Evolutionary conservation across 2,329 filamentous ascomycete genomes (phyloP).

Genomic region (Escovopsis sp.): DNA sequence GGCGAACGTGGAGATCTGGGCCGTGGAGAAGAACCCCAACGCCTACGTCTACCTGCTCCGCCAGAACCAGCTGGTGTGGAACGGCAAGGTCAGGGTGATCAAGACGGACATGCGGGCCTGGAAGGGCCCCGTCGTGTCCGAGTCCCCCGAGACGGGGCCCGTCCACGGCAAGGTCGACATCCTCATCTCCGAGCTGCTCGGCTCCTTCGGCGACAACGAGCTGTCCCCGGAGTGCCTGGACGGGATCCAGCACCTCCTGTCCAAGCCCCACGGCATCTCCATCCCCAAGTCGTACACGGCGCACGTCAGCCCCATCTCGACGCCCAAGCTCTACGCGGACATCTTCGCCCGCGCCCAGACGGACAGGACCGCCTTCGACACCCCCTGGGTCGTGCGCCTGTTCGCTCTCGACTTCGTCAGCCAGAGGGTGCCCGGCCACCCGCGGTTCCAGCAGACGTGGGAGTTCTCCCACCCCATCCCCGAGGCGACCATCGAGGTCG

Average conservation of each 20-base stretch:
- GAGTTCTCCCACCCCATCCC: conserved; percentile 67
- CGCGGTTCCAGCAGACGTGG: conserved; percentile 63
- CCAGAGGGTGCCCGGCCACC: conserved; percentile 40
- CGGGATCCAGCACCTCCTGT: conserved; percentile 83
- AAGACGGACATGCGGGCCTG: conserved; percentile 97
- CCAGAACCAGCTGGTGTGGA: conserved; percentile 75
- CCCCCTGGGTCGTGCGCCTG: conserved; percentile 87
- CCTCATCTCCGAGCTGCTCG: conserved; percentile 81
- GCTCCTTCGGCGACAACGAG: conserved; percentile 94
- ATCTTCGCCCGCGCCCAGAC: conserved; percentile 46
- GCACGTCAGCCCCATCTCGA: conserved; percentile 80
- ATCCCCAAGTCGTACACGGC: conserved; percentile 91
- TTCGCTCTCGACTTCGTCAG: conserved; percentile 81
- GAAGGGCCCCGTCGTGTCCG: conserved; percentile 57
- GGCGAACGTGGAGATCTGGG: conserved; percentile 74
- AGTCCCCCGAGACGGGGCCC: conserved; percentile 26
- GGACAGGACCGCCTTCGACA: conserved; percentile 66
- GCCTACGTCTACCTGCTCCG: conserved; percentile 85
- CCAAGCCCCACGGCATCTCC: conserved; percentile 67
- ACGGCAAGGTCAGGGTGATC: conserved; percentile 65
- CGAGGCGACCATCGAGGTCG: conserved; percentile 36
- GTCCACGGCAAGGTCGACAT: conserved; percentile 67
- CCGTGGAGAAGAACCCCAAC: conserved; percentile 95
- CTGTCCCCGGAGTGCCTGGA: conserved; percentile 93
- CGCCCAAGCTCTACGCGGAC: conserved; percentile 74